Conservation (phyloP, 495 filamentous ascomycete genomes). For the Daldinia concentrica region DNA sequence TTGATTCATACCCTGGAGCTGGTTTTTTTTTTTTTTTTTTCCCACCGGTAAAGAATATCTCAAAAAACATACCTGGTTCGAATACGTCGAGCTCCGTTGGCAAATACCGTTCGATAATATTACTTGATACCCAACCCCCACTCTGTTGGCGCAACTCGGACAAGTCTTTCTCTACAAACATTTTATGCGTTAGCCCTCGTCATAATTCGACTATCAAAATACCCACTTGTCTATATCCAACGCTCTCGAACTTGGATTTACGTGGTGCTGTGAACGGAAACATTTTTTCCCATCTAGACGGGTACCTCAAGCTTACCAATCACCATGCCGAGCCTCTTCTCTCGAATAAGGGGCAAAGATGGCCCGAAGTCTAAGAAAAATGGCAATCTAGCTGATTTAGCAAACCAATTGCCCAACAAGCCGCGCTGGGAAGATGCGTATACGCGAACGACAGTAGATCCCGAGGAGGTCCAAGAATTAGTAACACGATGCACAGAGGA, state of each 20-base stretch:
- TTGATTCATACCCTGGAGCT: constrained; percentile 24
- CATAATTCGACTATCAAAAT: constrained; percentile 34
- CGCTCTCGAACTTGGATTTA: constrained; percentile 18
- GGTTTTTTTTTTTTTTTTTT: constrained; percentile 11
- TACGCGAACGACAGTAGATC: constrained; percentile 82
- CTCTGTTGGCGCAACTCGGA: constrained; percentile 42
- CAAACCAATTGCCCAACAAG: constrained; percentile 67
- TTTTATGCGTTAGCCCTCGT: constrained; percentile 29
- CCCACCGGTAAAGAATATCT: constrained; percentile 24
- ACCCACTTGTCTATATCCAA: constrained; percentile 16
- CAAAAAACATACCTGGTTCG: constrained; percentile 19
- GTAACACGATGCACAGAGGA: constrained; percentile 85
- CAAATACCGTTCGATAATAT: constrained; percentile 44
- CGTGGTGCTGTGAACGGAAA: constrained; percentile 16
- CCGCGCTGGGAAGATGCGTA: constrained; percentile 91
- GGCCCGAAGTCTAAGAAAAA: constrained; percentile 67
- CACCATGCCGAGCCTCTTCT: constrained; percentile 72
- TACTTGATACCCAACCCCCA: constrained; percentile 47
- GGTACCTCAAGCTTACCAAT: constrained; percentile 28
- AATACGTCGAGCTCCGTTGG: constrained; percentile 28
- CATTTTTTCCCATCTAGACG: constrained; percentile 12
- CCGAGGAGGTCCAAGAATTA: constrained; percentile 90
- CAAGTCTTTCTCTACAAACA: constrained; percentile 33
- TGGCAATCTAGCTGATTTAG: constrained; percentile 47
- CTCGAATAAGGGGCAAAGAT: constrained; percentile 78